phyloP scores from a whole-genome alignment of 2,329 filamentous ascomycete genomes.

The Stagonosporopsis chrysanthemi region DNA sequence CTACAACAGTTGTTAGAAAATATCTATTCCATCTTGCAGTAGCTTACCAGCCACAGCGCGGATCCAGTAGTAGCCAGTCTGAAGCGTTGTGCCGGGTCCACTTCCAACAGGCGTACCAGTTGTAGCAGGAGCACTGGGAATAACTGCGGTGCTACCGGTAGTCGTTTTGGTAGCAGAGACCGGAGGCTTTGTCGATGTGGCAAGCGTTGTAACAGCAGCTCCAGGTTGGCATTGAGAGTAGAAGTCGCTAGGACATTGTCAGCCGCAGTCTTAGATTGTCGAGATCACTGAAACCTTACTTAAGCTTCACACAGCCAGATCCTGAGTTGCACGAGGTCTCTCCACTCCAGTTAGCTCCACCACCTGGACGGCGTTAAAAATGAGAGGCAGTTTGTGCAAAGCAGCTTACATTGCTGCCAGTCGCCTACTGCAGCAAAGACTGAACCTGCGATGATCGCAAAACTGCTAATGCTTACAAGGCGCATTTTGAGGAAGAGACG shows the following conservation, averaged over 20 bases:
- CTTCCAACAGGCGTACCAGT: constrained; percentile 37
- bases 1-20: constrained; percentile 55
- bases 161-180: constrained; percentile 11
- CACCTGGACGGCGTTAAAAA: constrained; percentile 30
- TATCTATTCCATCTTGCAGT: not conserved
- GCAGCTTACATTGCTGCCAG: constrained; percentile 46
- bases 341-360: constrained; percentile 38
- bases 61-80: constrained; percentile 64
- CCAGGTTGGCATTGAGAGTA: constrained; percentile 55
- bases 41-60: constrained; percentile 40
- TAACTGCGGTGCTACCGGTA: constrained; percentile 16
- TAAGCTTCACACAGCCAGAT: constrained; percentile 43
- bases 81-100: constrained; percentile 57
- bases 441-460: constrained; percentile 35
- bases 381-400: rapidly evolving
- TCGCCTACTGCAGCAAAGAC: constrained; percentile 37
- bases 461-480: constrained; percentile 22
- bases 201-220: constrained; percentile 25
- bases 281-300: constrained; percentile 24
- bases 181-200: constrained; percentile 22
- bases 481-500: constrained; percentile 29
- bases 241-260: constrained; percentile 34
- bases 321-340: constrained; percentile 35
- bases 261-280: too few relatives aligned
- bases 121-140: constrained; percentile 28